Conservation (phyloP, 2,329 filamentous ascomycete genomes). For the Clonostachys byssicola region DNA sequence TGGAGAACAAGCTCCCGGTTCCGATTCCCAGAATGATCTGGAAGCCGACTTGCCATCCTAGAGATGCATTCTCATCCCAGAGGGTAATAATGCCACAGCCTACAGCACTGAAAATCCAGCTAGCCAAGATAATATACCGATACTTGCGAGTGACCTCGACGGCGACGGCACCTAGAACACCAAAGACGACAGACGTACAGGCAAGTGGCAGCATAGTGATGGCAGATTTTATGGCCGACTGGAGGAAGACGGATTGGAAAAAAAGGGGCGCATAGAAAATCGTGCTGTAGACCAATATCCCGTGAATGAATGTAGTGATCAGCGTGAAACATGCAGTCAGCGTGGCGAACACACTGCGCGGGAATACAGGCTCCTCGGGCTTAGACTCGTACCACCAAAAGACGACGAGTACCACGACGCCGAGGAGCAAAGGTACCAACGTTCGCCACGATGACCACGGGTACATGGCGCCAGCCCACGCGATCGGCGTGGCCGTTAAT, state of each 20-base stretch:
- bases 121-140: constrained; percentile 7
- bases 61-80: constrained; percentile 1
- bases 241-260: constrained; percentile 21
- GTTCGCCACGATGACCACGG: constrained; percentile 24
- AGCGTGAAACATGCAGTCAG: constrained; percentile 15
- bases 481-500: constrained; percentile 18
- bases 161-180: background rate
- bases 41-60: constrained; percentile 6
- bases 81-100: constrained; percentile 13
- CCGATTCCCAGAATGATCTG: constrained; percentile 20
- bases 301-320: constrained; percentile 18
- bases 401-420: constrained; percentile 13
- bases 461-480: constrained; percentile 24
- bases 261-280: constrained; percentile 21
- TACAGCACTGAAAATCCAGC: constrained; percentile 11
- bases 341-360: constrained; percentile 17
- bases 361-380: constrained; percentile 18
- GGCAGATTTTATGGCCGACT: constrained; percentile 18
- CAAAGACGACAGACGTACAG: background rate
- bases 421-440: constrained; percentile 22
- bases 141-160: background rate
- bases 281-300: constrained; percentile 16
- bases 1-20: constrained; percentile 8
- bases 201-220: constrained; percentile 21
- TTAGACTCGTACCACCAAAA: constrained; percentile 20